Conservation (phyloP, 129 eudicot genomes). For the Helianthus annuus region HanXRQr2.0-SUNRISE NC_035437.2:162944290-162944789, state of each 20-base stretch:
- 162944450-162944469: constrained; percentile 60
- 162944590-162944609: constrained; percentile 75
- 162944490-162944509: constrained; percentile 55
- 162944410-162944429: constrained; percentile 63
- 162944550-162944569: constrained; percentile 64
- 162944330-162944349: too few species aligned
- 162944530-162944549: constrained; percentile 69
- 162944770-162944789: constrained; percentile 30
- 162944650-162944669: constrained; percentile 27
- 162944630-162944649: constrained; percentile 13
- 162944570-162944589: constrained; percentile 70
- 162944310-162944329: too few species aligned
- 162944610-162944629: constrained; percentile 50
- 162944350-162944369: neutral
- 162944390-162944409: constrained; percentile 55
- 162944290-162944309: too few species aligned
- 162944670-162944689: constrained; percentile 24
- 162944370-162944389: neutral
- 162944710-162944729: constrained; percentile 27
- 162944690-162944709: constrained; percentile 28
- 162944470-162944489: constrained; percentile 62
- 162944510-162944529: constrained; percentile 79
- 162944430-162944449: constrained; percentile 76
- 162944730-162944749: constrained; percentile 26
- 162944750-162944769: constrained; percentile 36